These are phyloP conservation scores for Pelargonium myrrhifolium DNA, from an alignment of 441 rosid species.

Conservation along the genomic window DNA sequence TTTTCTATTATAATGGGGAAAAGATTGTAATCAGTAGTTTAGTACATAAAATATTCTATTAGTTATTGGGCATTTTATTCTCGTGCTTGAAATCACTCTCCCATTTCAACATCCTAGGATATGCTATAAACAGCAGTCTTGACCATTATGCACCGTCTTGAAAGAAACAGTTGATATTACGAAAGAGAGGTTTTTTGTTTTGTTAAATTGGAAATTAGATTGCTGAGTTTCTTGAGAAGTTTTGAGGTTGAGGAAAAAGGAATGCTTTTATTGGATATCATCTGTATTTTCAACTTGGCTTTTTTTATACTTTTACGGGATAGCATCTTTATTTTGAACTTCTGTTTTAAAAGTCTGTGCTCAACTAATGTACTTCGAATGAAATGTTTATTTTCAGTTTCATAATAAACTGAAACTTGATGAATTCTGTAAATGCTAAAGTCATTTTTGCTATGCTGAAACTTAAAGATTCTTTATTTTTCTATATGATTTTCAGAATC, in stretches of 20 bases:
- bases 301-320: background rate
- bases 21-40: too few relatives aligned
- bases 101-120: background rate
- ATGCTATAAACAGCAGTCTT: background rate
- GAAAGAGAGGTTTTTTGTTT: background rate
- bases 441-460: background rate
- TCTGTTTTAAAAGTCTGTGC: background rate
- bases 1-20: too few relatives aligned
- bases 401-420: too few relatives aligned
- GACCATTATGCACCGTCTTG: background rate
- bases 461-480: background rate
- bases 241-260: background rate
- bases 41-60: too few relatives aligned
- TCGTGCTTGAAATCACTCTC: too few relatives aligned
- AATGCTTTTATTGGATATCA: background rate
- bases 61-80: too few relatives aligned
- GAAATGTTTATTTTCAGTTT: too few relatives aligned
- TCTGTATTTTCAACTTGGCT: too few relatives aligned
- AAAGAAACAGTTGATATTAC: background rate
- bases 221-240: background rate
- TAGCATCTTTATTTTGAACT: background rate
- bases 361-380: too few relatives aligned
- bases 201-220: background rate
- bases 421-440: background rate
- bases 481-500: constrained; percentile 43